Evolutionary conservation across 148 eudicot species (phyloP).

Genomic region (Cornus suecica): DNA sequence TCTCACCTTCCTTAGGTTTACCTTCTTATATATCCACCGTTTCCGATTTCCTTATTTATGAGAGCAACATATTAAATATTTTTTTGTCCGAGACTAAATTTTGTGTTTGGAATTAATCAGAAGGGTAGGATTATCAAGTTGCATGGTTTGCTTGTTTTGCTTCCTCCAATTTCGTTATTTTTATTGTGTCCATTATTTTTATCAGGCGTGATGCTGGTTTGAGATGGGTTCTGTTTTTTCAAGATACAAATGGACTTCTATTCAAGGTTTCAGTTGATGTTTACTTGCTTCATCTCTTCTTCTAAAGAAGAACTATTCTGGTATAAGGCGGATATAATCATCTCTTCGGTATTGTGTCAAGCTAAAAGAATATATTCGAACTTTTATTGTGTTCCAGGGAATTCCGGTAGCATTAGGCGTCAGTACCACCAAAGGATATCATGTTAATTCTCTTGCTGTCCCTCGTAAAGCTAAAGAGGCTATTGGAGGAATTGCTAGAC

Average conservation of each 20-base stretch:
- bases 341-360: background rate
- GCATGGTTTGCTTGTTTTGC: background rate
- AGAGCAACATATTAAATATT: background rate
- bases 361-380: too few relatives aligned
- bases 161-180: constrained; percentile 13
- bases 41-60: background rate
- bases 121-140: background rate
- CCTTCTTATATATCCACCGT: constrained; percentile 7
- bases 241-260: constrained; percentile 97
- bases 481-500: constrained; percentile 95
- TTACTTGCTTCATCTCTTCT: background rate
- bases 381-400: constrained; percentile 43
- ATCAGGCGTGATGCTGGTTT: constrained; percentile 85
- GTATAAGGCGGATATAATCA: background rate
- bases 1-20: background rate
- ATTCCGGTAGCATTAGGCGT: constrained; percentile 94
- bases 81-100: background rate
- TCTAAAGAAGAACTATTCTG: background rate
- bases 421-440: constrained; percentile 72
- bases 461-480: constrained; percentile 99
- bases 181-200: background rate
- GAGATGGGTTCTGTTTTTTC: constrained; percentile 91
- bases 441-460: constrained; percentile 96
- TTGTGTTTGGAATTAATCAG: background rate
- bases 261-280: constrained; percentile 61